These are phyloP conservation scores for Cercospora nicotianae DNA, from an alignment of 2,329 filamentous ascomycete genomes.

Conservation along the genomic window DNA sequence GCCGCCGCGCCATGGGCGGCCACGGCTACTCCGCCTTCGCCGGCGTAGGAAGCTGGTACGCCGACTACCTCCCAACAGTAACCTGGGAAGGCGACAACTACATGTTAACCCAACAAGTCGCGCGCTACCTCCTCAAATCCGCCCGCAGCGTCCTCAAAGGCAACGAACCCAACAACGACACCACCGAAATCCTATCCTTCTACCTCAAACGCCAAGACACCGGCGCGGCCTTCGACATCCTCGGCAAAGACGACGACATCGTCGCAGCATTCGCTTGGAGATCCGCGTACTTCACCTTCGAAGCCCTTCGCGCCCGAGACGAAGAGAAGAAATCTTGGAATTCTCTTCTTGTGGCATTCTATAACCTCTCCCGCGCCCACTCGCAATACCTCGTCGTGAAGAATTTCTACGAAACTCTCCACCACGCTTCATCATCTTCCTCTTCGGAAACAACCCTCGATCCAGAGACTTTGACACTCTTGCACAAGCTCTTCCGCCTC, in stretches of 20 bases:
- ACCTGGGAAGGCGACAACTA: constrained; percentile 82
- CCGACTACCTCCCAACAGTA: constrained; percentile 70
- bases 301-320: constrained; percentile 71
- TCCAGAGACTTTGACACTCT: constrained; percentile 55
- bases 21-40: constrained; percentile 75
- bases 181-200: constrained; percentile 62
- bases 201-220: constrained; percentile 67
- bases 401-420: constrained; percentile 72
- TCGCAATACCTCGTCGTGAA: constrained; percentile 77
- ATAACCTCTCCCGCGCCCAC: constrained; percentile 71
- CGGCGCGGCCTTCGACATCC: constrained; percentile 72
- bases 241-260: constrained; percentile 68
- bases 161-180: constrained; percentile 66
- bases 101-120: constrained; percentile 79
- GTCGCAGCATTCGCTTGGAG: constrained; percentile 76
- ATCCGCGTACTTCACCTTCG: constrained; percentile 71
- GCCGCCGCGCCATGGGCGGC: constrained; percentile 72
- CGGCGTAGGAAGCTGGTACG: constrained; percentile 73
- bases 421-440: constrained; percentile 39
- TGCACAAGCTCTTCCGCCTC: constrained; percentile 68
- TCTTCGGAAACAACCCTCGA: constrained; percentile 55
- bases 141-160: constrained; percentile 68
- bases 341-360: constrained; percentile 74
- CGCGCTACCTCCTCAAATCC: constrained; percentile 73
- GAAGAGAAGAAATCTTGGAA: constrained; percentile 77